Conservation (phyloP, 176 grass and related monocot species). For the Oryza meridionalis region DNA sequence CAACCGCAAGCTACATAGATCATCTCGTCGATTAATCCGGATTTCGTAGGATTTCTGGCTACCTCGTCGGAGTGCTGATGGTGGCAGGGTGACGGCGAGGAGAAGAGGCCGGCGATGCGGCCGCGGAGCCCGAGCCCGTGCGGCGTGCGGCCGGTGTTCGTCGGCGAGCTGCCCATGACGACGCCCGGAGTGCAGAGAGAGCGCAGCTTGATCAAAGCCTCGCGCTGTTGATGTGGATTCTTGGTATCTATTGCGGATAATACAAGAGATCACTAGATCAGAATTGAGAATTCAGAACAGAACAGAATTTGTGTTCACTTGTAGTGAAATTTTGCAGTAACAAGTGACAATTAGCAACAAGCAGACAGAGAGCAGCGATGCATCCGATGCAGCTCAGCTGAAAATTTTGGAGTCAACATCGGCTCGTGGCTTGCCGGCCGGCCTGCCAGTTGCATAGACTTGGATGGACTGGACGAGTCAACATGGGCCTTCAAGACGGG, state of each 20-base stretch:
- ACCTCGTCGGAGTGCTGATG: slow-evolving; percentile 23
- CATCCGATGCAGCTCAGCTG: slow-evolving; percentile 23
- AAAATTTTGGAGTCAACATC: not conserved
- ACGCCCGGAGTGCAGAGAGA: not conserved
- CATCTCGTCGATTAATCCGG: not conserved
- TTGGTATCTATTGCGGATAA: not conserved
- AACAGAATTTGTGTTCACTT: not conserved
- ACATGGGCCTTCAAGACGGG: not conserved
- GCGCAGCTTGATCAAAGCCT: not conserved
- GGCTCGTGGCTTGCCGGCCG: not conserved
- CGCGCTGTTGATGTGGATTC: not conserved
- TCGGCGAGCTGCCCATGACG: not conserved
- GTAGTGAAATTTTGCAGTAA: not conserved
- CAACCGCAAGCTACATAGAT: not conserved
- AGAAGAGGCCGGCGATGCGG: slow-evolving; percentile 47
- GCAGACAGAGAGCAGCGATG: slow-evolving; percentile 36
- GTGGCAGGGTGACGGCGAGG: slow-evolving; percentile 1
- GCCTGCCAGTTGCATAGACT: not conserved
- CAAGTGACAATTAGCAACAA: not conserved
- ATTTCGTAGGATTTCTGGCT: not conserved
- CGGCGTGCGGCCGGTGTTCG: not conserved
- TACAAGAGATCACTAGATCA: not conserved
- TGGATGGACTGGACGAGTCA: not conserved
- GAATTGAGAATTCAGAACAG: not conserved
- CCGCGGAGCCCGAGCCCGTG: slow-evolving; percentile 35